Base-by-base conservation (phyloP, 306 rosid genomes). In the Begonia peltatifolia region DNA sequence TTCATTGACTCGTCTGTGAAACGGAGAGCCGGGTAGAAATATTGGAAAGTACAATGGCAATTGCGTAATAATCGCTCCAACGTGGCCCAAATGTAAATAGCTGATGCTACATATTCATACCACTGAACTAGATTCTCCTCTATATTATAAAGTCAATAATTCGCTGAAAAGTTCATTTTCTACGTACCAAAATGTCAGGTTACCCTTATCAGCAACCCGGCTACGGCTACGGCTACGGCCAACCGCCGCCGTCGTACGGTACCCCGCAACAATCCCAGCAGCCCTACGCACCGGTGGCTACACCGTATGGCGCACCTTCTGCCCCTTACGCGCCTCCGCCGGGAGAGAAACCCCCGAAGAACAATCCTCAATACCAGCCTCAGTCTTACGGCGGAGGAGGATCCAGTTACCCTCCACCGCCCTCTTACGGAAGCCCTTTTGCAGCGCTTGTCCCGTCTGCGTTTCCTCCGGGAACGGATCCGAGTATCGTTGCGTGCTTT, bases 391-490 rank as follows among this genome's bases (percentile, higher is more conserved):
- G 68, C 9, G 54, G 62, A 9, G 69, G 68, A 13, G 59, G 53
- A 4, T 52, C 70, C 0, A 63, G 65, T 1, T 89, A 82, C 42
- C 90, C 83, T 2, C 65, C 92, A 6, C 49, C 74, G 12, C 57
- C 65, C 0, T 54, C 61, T 4, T 71, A 83, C 58, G 75, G 36
- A 0, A 78, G 47, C 53, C 84, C 92, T 6, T 83, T 90, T 63
- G 81, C 88, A 9, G 41, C 92, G 36, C 79, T 90, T 14, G 66
- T 90, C 18, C 95, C 95, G 23, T 86, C 99, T 55, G 55, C 69
- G 17, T 90, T 90, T 56, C 95, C 99, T 2, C 99, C 95, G 0
- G 94, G 94, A 0, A 90, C 93, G 6, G 94, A 90, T 65, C 99
- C 99, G 0, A 86, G 41, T 69, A 62, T 90, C 16, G 56, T 90